Evolutionary conservation across 225 moss, liverwort and hornwort species (phyloP).

Genomic region (Pseudisothecium myosuroides): DNA sequence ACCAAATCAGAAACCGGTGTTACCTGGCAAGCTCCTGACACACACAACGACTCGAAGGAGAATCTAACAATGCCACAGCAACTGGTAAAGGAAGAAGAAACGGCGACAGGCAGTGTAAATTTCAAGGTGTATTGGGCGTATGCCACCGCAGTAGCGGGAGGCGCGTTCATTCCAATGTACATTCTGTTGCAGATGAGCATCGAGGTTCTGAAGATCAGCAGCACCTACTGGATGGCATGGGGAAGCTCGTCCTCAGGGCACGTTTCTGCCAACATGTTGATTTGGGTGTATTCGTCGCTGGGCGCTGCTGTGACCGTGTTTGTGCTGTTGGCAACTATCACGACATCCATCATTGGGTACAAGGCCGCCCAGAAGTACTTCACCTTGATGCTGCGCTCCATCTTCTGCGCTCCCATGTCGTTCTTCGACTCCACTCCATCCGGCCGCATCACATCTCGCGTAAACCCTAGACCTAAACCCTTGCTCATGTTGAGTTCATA

Average conservation of each 20-base stretch:
- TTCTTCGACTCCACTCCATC: conserved; percentile 80
- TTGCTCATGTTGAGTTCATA: not conserved
- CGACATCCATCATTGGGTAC: conserved; percentile 37
- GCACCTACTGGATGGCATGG: conserved; percentile 57
- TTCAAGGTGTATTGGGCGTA: conserved; percentile 32
- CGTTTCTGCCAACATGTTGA: conserved; percentile 15
- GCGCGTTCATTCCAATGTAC: conserved; percentile 28
- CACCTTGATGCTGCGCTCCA: conserved; percentile 39
- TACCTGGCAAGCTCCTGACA: not conserved
- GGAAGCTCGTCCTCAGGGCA: conserved; percentile 13
- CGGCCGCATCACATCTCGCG: conserved; percentile 61
- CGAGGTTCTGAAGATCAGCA: not conserved
- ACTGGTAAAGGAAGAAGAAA: conserved; percentile 21
- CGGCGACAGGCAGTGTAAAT: conserved; percentile 2
- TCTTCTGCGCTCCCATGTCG: conserved; percentile 71
- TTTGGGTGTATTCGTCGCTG: conserved; percentile 41
- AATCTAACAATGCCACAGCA: not conserved
- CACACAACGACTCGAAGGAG: not conserved
- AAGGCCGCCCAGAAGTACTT: conserved; percentile 61
- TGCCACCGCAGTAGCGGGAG: conserved; percentile 7
- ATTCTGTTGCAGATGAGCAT: conserved; percentile 15
- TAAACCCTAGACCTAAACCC: not conserved
- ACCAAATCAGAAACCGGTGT: not conserved
- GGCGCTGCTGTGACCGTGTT: conserved; percentile 19
- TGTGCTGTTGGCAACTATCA: conserved; percentile 17